Evolutionary conservation across 2,329 filamentous ascomycete genomes (phyloP), one percentile per base, ranked within the genome.

Genomic region (Endothia cerciana): DNA sequence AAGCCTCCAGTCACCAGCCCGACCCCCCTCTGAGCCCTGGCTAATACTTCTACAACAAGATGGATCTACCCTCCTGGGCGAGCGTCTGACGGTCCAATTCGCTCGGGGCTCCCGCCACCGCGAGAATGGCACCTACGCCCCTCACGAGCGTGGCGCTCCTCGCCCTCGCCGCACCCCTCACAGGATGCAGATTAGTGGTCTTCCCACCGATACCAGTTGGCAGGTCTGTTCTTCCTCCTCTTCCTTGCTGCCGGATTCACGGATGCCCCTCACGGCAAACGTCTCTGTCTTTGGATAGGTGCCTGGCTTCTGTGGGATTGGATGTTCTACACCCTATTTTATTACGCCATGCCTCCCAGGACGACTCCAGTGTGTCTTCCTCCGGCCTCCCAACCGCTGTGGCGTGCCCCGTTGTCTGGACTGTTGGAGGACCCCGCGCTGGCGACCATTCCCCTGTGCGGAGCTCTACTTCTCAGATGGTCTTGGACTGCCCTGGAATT

Each of bases 201-300:
- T 99, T 81, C 94, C 94, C 78, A 89, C 88, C 83, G 94, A 98
- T 86, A 99, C 95, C 86, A 97, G 94, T 89, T 99, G 95, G 95
- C 95, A 99, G 95, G 95, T 99, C 91, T 95, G 95, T 91, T 83
- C 78, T 77, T 78, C 80, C 83, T 83, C 87, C 83, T 82, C 81
- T 86, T 85, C 77, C 75, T 85, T 83, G 78, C 79, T 77, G 76
- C 75, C 79, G 80, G 79, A 79, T 72, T 75, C 76, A 75, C 74
- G 79, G 79, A 79, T 72, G 57, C 64, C 68, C 69, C 66, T 63
- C 66, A 45, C 64, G 59, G 47, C 68, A 40, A 62, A 40, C 56
- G 45, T 60, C 51, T 62, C 53, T 62, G 65, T 65, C 55, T 65
- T 67, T 68, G 70, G 70, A 69, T 66, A 64, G 55, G 45, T 65